Conservation (phyloP, 331 rosid genomes). For the Telfairia occidentalis region DNA sequence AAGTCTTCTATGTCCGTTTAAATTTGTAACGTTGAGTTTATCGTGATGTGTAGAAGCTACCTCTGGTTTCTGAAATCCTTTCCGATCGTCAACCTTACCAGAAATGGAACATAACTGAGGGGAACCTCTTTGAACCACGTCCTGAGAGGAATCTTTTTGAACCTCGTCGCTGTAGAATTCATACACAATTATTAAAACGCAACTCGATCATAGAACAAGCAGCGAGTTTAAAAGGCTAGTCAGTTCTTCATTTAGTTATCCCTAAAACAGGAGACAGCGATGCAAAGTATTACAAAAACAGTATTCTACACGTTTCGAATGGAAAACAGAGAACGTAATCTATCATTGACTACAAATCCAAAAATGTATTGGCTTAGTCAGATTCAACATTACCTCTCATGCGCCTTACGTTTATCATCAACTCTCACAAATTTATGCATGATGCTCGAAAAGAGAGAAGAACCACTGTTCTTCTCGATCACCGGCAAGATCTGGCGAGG, state of each 20-base stretch:
- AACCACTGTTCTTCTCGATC: conserved; percentile 22
- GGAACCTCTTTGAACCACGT: conserved; percentile 12
- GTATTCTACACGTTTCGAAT: background rate
- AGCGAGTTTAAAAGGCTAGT: background rate
- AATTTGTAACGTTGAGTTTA: conserved; percentile 18
- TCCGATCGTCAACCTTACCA: conserved; percentile 15
- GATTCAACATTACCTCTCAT: conserved; percentile 29
- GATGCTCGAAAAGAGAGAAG: conserved; percentile 55
- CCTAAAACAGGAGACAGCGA: background rate
- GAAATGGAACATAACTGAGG: conserved; percentile 13
- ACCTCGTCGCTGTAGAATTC: conserved; percentile 32
- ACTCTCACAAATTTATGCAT: conserved; percentile 70
- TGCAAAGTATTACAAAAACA: background rate
- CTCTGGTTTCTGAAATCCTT: conserved; percentile 23
- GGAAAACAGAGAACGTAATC: background rate
- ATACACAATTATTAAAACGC: background rate
- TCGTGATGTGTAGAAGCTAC: conserved; percentile 19
- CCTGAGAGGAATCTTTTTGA: conserved; percentile 18
- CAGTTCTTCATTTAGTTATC: background rate
- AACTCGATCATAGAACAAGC: background rate
- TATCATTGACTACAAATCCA: background rate
- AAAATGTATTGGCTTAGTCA: background rate
- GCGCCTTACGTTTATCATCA: conserved; percentile 28
- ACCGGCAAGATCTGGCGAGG: conserved; percentile 56
- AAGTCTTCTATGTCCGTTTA: conserved; percentile 18